Conservation (phyloP, 2,329 filamentous ascomycete genomes). For the Pleochaeta shiraiana region DNA sequence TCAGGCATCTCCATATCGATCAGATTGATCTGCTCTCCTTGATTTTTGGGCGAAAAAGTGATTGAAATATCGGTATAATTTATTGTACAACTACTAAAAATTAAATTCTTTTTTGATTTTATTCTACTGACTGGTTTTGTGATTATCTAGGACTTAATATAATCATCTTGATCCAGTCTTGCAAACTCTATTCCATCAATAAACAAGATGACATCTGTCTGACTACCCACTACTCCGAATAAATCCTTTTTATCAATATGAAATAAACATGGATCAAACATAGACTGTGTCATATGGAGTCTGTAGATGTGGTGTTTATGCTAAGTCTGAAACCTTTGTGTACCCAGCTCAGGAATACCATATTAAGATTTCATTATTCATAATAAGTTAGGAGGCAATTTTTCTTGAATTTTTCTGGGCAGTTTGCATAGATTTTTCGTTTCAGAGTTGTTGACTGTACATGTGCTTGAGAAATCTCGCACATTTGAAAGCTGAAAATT, state of each 20-base stretch:
- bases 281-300: constrained; percentile 3
- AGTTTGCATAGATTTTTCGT: neutral
- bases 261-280: constrained; percentile 4
- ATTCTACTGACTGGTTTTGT: neutral
- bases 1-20: too few species aligned
- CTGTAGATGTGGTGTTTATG: constrained; percentile 2
- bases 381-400: neutral
- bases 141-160: neutral
- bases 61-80: too few species aligned
- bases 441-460: neutral
- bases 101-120: neutral
- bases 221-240: constrained; percentile 4
- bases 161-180: neutral
- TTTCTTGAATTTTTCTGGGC: neutral
- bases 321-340: constrained; percentile 3
- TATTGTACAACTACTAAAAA: constrained; percentile 4
- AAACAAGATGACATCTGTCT: constrained; percentile 4
- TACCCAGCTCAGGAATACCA: constrained; percentile 2
- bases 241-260: neutral
- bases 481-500: neutral
- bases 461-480: constrained; percentile 3
- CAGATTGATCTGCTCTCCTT: too few species aligned
- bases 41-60: too few species aligned
- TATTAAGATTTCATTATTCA: neutral
- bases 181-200: neutral